Evolutionary conservation across 1,284 basidiomycete species (phyloP), one percentile per base, ranked within the genome.

Genomic region (Cryptococcus sp.): DNA sequence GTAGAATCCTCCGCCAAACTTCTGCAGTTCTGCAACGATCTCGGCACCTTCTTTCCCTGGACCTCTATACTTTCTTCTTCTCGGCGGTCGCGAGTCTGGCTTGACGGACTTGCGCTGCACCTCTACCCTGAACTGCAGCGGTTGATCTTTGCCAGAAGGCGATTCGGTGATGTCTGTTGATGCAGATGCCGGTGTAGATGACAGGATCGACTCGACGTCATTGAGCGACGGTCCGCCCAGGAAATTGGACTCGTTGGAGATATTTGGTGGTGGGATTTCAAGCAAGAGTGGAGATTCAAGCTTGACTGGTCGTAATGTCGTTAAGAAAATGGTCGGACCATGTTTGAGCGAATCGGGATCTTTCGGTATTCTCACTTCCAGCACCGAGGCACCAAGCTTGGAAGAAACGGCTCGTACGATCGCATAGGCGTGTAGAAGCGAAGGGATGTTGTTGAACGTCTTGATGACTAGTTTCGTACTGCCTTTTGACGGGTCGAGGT

Each of bases 391-490:
- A 15, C 72, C 71, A 22, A 71, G 60, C 42, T 64, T 65, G 20
- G 54, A 35, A 58, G 75, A 72, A 16, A 71, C 59, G 1, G 66
- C 65, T 45, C 64, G 62, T 25, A 73, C 48, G 10, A 75, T 64
- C 11, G 69, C 64, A 27, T 70, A 62, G 13, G 65, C 58, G 23
- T 75, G 66, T 3, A 64, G 50, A 11, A 69, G 47, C 5, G 62
- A 61, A 3, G 60, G 54, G 17, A 69, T 60, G 5, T 38, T 45
- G 23, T 63, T 58, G 51, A 64, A 58, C 5, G 58, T 49, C 13
- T 54, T 51, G 40, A 74, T 50, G 13, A 58, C 51, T 16, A 72
- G 56, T n/a, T 57, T 56, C 22, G 63, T 64, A 11, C 42, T 46
- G 40, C 66, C 67, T 13, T 55, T 57, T 30, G 62, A 51, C 5